Evolutionary conservation across 352 stramenopile species (phyloP), one percentile per base, ranked within the genome.

Genomic region (Thraustochytrium striatum): DNA sequence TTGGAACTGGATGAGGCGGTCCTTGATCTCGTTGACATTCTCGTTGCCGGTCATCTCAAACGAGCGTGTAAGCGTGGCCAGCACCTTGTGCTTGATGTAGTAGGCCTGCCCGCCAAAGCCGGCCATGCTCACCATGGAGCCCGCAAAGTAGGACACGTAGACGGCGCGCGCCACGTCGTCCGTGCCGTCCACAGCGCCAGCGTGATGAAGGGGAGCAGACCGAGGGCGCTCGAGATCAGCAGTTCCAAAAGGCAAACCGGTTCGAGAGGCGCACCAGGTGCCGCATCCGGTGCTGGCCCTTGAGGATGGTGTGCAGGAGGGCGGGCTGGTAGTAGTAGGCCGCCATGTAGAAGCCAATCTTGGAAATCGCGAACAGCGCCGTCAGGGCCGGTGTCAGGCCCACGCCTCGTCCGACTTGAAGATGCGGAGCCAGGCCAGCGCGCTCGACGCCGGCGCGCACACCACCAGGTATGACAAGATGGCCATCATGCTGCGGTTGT

Each of bases 321-420:
- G 65, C 65, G 25, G 65, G 65, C 39, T 75, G 65, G 50, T 61
- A 75, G 30, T 61, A 61, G 25, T 61, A 75, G 19, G 68, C 65
- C 16, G 65, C 21, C 65, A 75, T 39, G 65, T 75, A 75, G 32
- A 75, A 75, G 7, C 65, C 65, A 21, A 61, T 38, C 50, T 75
- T 75, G 32, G 44, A 39, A 3, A 70, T 72, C 16, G 50, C 43
- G 35, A 62, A 75, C 28, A 75, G 25, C 5, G 68, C 21, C 28
- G 65, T 75, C 44, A 75, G 43, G 44, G 52, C 28, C 52, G 32
- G 39, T 2, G 44, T 62, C 2, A 61, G 44, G 47, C 65, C 65
- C 8, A 75, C 11, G 65, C 52, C 41, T 28, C 44, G 43, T 58
- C 50, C 32, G 43, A 7, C 11, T 28, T 70, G 39, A 25, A 30